These are phyloP conservation scores for Suillus variegatus DNA, from an alignment of 768 basidiomycete species.

Conservation along the genomic window DNA sequence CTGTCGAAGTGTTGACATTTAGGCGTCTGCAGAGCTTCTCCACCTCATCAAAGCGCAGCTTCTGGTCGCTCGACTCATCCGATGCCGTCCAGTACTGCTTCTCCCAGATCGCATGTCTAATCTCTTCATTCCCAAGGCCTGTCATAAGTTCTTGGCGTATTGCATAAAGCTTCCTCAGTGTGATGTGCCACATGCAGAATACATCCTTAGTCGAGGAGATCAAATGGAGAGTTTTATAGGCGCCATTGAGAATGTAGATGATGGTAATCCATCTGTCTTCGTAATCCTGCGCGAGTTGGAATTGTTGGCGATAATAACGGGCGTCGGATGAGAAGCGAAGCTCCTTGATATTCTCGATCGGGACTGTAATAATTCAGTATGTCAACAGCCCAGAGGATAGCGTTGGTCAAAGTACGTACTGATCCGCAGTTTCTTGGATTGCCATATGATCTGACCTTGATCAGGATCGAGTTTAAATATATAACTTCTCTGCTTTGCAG, in stretches of 20 bases:
- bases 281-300: conserved; percentile 59
- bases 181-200: conserved; percentile 62
- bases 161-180: conserved; percentile 63
- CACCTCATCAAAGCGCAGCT: conserved; percentile 70
- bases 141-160: conserved; percentile 71
- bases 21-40: conserved; percentile 70
- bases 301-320: conserved; percentile 69
- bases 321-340: conserved; percentile 75
- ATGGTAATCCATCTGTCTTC: conserved; percentile 83
- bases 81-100: conserved; percentile 80
- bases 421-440: conserved; percentile 68
- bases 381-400: background rate
- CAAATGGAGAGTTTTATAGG: conserved; percentile 86
- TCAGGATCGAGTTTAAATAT: conserved; percentile 77
- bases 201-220: conserved; percentile 68
- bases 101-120: conserved; percentile 74
- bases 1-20: conserved; percentile 58
- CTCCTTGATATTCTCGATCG: conserved; percentile 86
- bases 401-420: conserved; percentile 41
- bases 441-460: conserved; percentile 78
- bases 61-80: conserved; percentile 60
- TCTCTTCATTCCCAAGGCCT: conserved; percentile 62
- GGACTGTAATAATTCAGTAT: conserved; percentile 47
- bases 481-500: conserved; percentile 71
- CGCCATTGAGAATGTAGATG: conserved; percentile 75